phyloP scores from a whole-genome alignment of 2,329 filamentous ascomycete species.

The Apiospora aurea region DNA sequence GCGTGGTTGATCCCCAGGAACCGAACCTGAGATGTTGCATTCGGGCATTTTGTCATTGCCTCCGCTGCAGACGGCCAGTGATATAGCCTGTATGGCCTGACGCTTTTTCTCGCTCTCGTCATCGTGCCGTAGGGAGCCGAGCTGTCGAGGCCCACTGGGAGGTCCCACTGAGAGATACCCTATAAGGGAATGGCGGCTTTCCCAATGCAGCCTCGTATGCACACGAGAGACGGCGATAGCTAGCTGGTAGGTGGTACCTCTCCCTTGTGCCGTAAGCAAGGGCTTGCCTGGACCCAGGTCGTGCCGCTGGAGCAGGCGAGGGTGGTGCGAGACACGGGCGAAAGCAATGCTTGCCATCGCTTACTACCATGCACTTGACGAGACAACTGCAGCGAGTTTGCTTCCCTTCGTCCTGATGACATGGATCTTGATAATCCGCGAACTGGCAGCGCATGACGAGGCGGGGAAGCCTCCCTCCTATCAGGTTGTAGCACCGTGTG shows the following conservation, averaged over 20 bases:
- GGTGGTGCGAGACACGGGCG: neutral
- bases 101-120: neutral
- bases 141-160: neutral
- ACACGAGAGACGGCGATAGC: neutral
- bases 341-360: neutral
- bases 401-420: constrained; percentile 14
- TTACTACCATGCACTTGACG: neutral
- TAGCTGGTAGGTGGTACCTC: neutral
- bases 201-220: neutral
- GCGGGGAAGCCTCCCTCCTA: constrained; percentile 7
- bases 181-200: neutral
- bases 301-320: neutral
- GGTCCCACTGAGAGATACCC: neutral
- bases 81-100: constrained; percentile 14
- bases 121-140: constrained; percentile 2
- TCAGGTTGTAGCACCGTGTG: neutral
- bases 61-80: constrained; percentile 15
- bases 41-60: constrained; percentile 11
- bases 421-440: constrained; percentile 13
- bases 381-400: neutral
- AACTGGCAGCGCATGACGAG: neutral
- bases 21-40: constrained; percentile 1
- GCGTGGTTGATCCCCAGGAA: neutral
- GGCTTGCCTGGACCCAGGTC: neutral
- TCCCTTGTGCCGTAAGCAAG: neutral